phyloP scores from a whole-genome alignment of 2,329 filamentous ascomycete genomes.

The Graphium sp. region DNA sequence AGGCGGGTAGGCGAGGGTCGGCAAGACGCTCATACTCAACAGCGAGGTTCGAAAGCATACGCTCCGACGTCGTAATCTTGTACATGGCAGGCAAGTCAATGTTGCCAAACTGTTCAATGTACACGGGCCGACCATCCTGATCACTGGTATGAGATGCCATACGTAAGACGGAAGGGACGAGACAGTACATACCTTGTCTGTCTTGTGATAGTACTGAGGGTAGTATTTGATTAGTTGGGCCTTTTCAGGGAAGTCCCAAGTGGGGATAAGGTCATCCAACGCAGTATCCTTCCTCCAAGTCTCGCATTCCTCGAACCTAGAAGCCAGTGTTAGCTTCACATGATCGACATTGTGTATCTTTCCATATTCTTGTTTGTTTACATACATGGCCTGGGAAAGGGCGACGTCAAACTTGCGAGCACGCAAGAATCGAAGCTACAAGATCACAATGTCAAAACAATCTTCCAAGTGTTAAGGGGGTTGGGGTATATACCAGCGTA shows the following conservation, averaged over 20 bases:
- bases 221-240: constrained; percentile 75
- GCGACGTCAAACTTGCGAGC: constrained; percentile 90
- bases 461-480: neutral
- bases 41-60: constrained; percentile 92
- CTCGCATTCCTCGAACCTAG: constrained; percentile 80
- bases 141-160: neutral
- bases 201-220: constrained; percentile 98
- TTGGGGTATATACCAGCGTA: constrained; percentile 50
- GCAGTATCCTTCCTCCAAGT: constrained; percentile 80
- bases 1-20: constrained; percentile 85
- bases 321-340: too few relatives aligned
- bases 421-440: constrained; percentile 71
- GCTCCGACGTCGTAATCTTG: constrained; percentile 81
- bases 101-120: constrained; percentile 91
- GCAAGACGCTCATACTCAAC: constrained; percentile 95
- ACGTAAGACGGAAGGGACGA: neutral
- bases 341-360: too few relatives aligned
- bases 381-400: constrained; percentile 74
- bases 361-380: too few relatives aligned
- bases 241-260: constrained; percentile 81
- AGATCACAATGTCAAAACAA: constrained; percentile 7
- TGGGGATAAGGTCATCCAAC: constrained; percentile 64
- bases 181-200: constrained; percentile 47
- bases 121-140: constrained; percentile 88
- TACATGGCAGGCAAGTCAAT: constrained; percentile 82